Evolutionary conservation across 164 flowering plant genomes (phyloP), one percentile per base, ranked within the genome.

Genomic region (Kingdonia uniflora): DNA sequence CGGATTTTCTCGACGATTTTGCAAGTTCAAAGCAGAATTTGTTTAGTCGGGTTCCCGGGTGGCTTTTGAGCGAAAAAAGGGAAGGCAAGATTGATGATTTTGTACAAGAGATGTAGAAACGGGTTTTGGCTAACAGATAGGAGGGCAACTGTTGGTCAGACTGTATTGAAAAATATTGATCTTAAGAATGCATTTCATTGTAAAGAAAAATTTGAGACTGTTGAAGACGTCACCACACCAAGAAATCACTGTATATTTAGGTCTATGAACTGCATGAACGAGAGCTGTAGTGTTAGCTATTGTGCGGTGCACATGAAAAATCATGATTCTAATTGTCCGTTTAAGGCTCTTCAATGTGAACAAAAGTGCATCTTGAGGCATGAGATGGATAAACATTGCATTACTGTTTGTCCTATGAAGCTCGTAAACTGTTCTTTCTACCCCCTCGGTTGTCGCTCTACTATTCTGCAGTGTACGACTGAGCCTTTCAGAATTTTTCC

Each of bases 341-440:
- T 79, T 55, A 87, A 83, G 70, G 64, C 81, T 46, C 69, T 91
- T 63, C 78, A 72, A 17, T 91, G 97, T 52, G 95, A 91, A 55
- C 96, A 91, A 61, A 70, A 71, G 29, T 91, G 23, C 22, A 60
- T 91, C 55, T 71, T 76, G 83, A 77, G 96, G 70, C 79, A 79
- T 4, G 92, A 85, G 25, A 91, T 91, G 97, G 97, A 91, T 65
- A 71, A 76, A 55, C 97, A 91, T 66, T 90, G 97, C 53, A 75
- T 87, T 20, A 87, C 96, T 26, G 76, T 76, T 20, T 91, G 96
- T 67, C 80, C 92, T 13, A 91, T 87, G 96, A 91, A 79, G 81
- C 79, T 81, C 50, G 79, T 76, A 22, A 85, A 75, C 49, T 87
- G 96, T 63, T 84, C 85, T 23, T 91, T 91, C 59, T 76, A 76